These are phyloP conservation scores for Chalaropsis thielavioides DNA, from an alignment of 2,329 filamentous ascomycete genomes.

Conservation along the genomic window DNA sequence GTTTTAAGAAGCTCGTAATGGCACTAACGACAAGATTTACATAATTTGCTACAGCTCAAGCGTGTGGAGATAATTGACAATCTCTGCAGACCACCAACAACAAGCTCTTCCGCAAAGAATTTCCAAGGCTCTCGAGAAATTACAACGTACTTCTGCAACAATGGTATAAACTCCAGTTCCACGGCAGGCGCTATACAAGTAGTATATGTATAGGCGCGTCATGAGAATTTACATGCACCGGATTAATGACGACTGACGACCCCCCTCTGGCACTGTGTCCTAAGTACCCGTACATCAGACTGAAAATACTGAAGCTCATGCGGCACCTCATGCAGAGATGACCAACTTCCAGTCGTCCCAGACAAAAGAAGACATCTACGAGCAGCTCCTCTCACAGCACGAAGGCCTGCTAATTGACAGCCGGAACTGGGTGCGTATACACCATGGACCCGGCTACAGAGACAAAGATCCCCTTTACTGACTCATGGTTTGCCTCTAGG, in stretches of 20 bases:
- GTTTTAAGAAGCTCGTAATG: neutral
- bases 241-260: neutral
- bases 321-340: conserved; percentile 50
- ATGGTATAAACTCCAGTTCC: neutral
- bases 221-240: neutral
- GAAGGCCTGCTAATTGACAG: conserved; percentile 56
- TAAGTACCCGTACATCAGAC: neutral
- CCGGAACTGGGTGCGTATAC: conserved; percentile 55
- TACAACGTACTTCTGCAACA: neutral
- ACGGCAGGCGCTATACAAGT: neutral
- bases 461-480: neutral
- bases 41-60: neutral
- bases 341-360: conserved; percentile 55
- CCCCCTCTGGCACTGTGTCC: neutral
- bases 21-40: neutral
- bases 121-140: neutral
- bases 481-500: neutral
- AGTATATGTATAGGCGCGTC: neutral
- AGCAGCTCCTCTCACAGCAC: conserved; percentile 57
- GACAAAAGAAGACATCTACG: conserved; percentile 58
- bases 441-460: neutral
- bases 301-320: neutral
- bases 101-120: too few species aligned
- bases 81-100: neutral
- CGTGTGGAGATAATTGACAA: neutral